Evolutionary conservation across 345 rosid species (phyloP).

Genomic region (Mangifera indica): DNA sequence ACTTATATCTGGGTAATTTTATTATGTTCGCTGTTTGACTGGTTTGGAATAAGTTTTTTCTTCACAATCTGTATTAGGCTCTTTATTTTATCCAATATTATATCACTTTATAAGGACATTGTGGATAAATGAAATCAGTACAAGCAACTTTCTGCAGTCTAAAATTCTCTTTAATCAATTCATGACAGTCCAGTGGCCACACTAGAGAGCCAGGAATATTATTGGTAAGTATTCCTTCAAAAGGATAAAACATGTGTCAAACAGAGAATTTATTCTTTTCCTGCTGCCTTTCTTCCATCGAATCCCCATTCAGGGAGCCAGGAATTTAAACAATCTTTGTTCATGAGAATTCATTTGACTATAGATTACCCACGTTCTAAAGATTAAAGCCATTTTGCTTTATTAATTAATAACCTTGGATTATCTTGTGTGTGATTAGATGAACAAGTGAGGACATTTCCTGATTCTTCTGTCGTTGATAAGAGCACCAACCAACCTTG

Average conservation of each 20-base stretch:
- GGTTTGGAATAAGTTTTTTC: not conserved
- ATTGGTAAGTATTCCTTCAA: not conserved
- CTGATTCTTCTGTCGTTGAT: too few relatives aligned
- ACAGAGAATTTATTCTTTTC: constrained; percentile 13
- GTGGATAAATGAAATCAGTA: not conserved
- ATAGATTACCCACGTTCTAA: too few relatives aligned
- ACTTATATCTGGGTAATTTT: not conserved
- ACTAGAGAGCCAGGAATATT: not conserved
- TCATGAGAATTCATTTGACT: constrained; percentile 19
- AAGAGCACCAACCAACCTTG: too few relatives aligned
- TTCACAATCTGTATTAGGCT: too few relatives aligned
- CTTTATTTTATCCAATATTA: too few relatives aligned
- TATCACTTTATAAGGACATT: not conserved
- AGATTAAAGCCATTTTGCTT: not conserved
- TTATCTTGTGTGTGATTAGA: not conserved
- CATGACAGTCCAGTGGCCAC: not conserved
- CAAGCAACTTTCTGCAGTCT: not conserved
- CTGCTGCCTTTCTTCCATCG: constrained; percentile 5
- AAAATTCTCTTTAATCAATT: not conserved
- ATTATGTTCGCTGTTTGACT: not conserved
- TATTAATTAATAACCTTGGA: not conserved
- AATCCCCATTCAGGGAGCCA: constrained; percentile 5
- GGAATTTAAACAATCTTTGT: not conserved
- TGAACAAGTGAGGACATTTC: not conserved
- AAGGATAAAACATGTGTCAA: not conserved